Percentiles rank a stretch among this genome's conserved stretches.
These are phyloP conservation scores for Chaetomium globosum DNA, from an alignment of 2,329 filamentous ascomycete genomes.

Conservation along the genomic window DNA sequence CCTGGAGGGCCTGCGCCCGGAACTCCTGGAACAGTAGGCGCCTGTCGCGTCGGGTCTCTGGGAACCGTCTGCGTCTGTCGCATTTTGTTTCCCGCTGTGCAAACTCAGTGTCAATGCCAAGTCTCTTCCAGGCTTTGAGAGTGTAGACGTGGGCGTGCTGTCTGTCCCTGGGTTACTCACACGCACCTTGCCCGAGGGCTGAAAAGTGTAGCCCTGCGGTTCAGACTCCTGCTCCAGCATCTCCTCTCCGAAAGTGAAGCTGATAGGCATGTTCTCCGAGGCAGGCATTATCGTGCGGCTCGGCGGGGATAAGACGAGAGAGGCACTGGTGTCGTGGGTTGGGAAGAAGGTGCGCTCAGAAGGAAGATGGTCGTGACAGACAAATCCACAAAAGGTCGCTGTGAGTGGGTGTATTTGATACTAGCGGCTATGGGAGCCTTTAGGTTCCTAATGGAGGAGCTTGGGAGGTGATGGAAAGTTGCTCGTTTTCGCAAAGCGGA, in stretches of 20 bases:
- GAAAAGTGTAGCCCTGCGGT: neutral
- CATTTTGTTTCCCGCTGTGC: neutral
- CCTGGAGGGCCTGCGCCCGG: neutral
- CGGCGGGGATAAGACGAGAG: neutral
- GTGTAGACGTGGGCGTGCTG: neutral
- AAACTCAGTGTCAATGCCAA: too few species aligned
- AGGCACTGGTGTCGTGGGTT: neutral
- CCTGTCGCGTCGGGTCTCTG: neutral
- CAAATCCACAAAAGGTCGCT: neutral
- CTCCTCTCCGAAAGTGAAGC: neutral
- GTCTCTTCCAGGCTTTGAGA: neutral
- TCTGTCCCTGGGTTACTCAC: neutral
- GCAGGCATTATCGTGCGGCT: neutral
- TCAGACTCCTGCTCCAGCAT: neutral
- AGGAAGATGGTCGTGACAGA: neutral
- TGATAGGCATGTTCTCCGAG: neutral
- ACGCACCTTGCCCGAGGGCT: neutral
- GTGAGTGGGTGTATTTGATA: neutral
- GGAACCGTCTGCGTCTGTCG: too few species aligned
- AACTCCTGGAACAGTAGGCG: neutral
- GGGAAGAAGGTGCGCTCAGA: neutral
- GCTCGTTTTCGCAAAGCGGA: neutral
- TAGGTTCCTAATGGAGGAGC: neutral
- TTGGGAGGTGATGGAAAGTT: neutral
- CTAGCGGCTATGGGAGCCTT: neutral